These are phyloP conservation scores for Fusarium acutatum DNA, from an alignment of 2,329 filamentous ascomycete species.

Conservation along the genomic window DNA sequence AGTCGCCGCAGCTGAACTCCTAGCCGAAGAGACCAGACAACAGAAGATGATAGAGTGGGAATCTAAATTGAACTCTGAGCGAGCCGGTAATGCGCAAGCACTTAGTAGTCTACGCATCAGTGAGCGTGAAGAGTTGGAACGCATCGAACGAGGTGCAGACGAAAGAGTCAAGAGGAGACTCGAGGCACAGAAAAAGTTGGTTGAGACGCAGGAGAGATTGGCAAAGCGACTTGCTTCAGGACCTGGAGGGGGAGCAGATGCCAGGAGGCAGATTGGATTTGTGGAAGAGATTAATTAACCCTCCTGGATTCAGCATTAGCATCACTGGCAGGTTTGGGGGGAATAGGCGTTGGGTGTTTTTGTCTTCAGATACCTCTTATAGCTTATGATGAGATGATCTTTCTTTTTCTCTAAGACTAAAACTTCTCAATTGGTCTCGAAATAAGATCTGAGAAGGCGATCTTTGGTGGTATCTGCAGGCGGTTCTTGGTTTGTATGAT, in stretches of 20 bases:
- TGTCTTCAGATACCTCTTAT: conserved; percentile 6
- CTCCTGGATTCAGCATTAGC: not conserved
- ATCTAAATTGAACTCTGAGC: conserved; percentile 54
- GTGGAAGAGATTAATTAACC: conserved; percentile 60
- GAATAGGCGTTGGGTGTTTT: conserved; percentile 17
- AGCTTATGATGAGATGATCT: not conserved
- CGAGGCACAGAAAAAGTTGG: conserved; percentile 61
- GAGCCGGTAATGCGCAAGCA: conserved; percentile 58
- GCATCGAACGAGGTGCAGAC: conserved; percentile 57
- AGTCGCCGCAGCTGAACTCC: conserved; percentile 57
- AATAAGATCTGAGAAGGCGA: too few species aligned
- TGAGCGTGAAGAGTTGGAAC: conserved; percentile 61
- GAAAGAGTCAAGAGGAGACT: conserved; percentile 55
- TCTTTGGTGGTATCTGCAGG: too few species aligned
- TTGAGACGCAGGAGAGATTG: conserved; percentile 56
- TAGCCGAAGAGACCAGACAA: conserved; percentile 55
- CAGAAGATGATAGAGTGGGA: conserved; percentile 60
- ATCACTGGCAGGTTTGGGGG: not conserved
- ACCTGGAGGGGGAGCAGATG: conserved; percentile 37
- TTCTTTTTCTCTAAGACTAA: not conserved
- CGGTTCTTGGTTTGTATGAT: not conserved
- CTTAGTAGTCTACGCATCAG: conserved; percentile 58
- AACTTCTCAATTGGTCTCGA: not conserved
- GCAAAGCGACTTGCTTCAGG: conserved; percentile 56
- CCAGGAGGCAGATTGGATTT: conserved; percentile 63